phyloP scores from a whole-genome alignment of 495 filamentous ascomycete genomes.

The Hypoxylon cercidicola region DNA sequence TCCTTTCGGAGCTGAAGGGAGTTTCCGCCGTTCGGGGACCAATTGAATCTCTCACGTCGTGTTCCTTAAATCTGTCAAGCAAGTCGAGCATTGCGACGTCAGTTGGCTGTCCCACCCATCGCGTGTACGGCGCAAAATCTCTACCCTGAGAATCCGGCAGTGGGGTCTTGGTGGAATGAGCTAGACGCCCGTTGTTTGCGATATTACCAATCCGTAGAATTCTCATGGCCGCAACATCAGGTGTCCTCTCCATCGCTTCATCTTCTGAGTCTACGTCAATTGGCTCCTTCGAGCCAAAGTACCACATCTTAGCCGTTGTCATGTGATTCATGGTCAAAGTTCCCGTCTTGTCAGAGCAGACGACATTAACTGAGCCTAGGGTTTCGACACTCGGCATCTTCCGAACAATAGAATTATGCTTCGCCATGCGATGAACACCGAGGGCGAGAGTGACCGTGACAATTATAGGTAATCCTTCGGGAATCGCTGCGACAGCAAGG shows the following conservation, averaged over 20 bases:
- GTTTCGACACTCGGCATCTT: constrained; percentile 97
- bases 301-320: constrained; percentile 97
- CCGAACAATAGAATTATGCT: constrained; percentile 90
- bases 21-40: constrained; percentile 82
- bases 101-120: constrained; percentile 97
- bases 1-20: constrained; percentile 95
- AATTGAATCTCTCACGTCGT: constrained; percentile 87
- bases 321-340: constrained; percentile 98
- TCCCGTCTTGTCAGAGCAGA: constrained; percentile 98
- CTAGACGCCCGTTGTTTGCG: constrained; percentile 91
- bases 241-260: constrained; percentile 65
- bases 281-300: constrained; percentile 76
- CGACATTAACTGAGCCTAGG: constrained; percentile 96
- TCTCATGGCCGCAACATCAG: constrained; percentile 76
- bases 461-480: constrained; percentile 96
- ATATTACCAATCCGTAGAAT: constrained; percentile 93
- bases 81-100: constrained; percentile 96
- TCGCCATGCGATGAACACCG: constrained; percentile 95
- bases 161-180: constrained; percentile 75
- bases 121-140: constrained; percentile 72
- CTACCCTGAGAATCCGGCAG: constrained; percentile 77
- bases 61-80: constrained; percentile 86
- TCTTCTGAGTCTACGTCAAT: constrained; percentile 80
- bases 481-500: constrained; percentile 95
- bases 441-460: constrained; percentile 96